A percentile compares a stretch with the other conserved stretches of the same genome.
Conservation (phyloP, 495 filamentous ascomycete genomes). For the Astrothelium subdiscretum region DNA sequence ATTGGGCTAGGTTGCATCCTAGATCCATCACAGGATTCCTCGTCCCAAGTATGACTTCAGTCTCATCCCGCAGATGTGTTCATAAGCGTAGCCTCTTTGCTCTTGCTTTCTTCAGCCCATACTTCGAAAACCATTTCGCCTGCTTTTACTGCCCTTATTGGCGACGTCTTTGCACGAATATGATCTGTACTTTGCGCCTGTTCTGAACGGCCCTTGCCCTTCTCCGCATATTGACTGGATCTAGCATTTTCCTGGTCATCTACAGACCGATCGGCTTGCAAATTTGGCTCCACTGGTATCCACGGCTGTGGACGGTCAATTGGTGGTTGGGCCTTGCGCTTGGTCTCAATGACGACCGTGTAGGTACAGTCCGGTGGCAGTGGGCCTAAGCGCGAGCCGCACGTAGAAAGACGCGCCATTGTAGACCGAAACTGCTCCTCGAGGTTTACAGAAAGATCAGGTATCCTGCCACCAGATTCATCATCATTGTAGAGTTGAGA, state of each 20-base stretch:
- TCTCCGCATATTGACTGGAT: conserved; percentile 10
- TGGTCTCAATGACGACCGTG: conserved; percentile 76
- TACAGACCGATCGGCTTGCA: conserved; percentile 12
- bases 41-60: no score
- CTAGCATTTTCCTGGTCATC: conserved; percentile 20
- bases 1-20: no score
- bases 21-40: no score
- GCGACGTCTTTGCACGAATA: conserved; percentile 29
- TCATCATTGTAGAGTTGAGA: conserved; percentile 1
- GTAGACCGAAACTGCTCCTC: conserved; percentile 61
- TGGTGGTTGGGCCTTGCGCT: conserved; percentile 61
- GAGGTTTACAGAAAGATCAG: conserved; percentile 38
- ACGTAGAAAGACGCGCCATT: conserved; percentile 38
- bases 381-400: conserved; percentile 48
- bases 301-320: conserved; percentile 61
- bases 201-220: conserved; percentile 6
- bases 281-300: conserved; percentile 46
- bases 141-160: conserved; percentile 49
- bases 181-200: neutral
- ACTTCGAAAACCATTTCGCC: conserved; percentile 56
- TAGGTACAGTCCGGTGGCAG: conserved; percentile 71
- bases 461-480: conserved; percentile 1
- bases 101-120: conserved; percentile 50
- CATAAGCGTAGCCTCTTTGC: conserved; percentile 14
- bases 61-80: neutral